Percentiles rank a stretch among this genome's conserved stretches.
Evolutionary conservation across 2,329 filamentous ascomycete species (phyloP).

Genomic region (Diaporthe longicolla): DNA sequence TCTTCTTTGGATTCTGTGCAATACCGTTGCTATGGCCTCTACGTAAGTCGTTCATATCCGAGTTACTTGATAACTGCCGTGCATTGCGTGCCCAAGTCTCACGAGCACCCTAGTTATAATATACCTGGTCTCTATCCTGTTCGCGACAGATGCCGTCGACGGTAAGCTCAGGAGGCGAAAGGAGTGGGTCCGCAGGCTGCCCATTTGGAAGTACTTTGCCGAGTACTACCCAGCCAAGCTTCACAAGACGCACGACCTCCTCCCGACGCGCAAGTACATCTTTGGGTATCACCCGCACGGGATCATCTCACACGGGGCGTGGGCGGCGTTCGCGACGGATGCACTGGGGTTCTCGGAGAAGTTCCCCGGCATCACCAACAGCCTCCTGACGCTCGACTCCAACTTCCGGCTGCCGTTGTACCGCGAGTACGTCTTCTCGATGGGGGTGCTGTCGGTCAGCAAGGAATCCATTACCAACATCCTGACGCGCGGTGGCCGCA

Average conservation of each 20-base stretch:
- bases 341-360: conserved; percentile 87
- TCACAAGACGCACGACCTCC: conserved; percentile 85
- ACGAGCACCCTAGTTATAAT: conserved; percentile 62
- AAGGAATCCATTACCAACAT: conserved; percentile 93
- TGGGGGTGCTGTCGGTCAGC: conserved; percentile 91
- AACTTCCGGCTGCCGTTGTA: conserved; percentile 97
- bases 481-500: conserved; percentile 81
- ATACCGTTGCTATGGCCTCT: conserved; percentile 94
- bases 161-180: conserved; percentile 83
- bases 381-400: conserved; percentile 90
- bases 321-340: conserved; percentile 91
- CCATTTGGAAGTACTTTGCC: conserved; percentile 89
- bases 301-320: conserved; percentile 97
- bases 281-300: conserved; percentile 98
- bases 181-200: conserved; percentile 78
- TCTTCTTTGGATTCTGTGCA: conserved; percentile 92
- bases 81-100: not conserved
- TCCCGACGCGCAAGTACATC: conserved; percentile 90
- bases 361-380: conserved; percentile 96
- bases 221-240: conserved; percentile 92
- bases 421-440: conserved; percentile 90
- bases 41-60: conserved; percentile 37
- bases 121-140: conserved; percentile 87
- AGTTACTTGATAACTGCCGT: no score
- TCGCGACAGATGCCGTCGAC: conserved; percentile 82